Percentiles rank a stretch among this genome's conserved stretches.
phyloP scores from a whole-genome alignment of 2,329 filamentous ascomycete genomes.

The Paraphoma sp. region DNA sequence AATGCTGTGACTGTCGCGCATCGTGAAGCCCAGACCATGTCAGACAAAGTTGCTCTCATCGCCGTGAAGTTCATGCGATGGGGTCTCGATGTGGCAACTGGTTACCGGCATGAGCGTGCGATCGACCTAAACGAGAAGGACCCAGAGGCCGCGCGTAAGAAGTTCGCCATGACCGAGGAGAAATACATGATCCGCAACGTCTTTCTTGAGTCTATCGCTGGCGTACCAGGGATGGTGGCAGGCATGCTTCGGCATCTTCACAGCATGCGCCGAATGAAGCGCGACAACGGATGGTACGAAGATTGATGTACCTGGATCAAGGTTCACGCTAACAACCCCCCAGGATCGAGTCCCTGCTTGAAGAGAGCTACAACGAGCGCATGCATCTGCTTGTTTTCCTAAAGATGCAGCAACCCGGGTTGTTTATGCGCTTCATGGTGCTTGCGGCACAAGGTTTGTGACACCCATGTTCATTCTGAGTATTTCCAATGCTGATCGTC shows the following conservation, averaged over 20 bases:
- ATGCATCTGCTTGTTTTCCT: slow-evolving; percentile 95
- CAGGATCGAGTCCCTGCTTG: slow-evolving; percentile 88
- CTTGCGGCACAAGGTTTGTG: slow-evolving; percentile 78
- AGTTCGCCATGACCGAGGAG: slow-evolving; percentile 75
- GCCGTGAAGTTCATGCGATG: slow-evolving; percentile 78
- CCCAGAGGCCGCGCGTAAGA: slow-evolving; percentile 62
- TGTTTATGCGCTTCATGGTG: slow-evolving; percentile 92
- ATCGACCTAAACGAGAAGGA: slow-evolving; percentile 46
- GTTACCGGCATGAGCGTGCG: slow-evolving; percentile 74
- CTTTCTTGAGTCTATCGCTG: slow-evolving; percentile 93
- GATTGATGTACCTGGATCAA: not conserved
- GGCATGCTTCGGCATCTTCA: slow-evolving; percentile 91
- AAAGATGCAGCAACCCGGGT: slow-evolving; percentile 84
- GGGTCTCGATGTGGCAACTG: slow-evolving; percentile 82
- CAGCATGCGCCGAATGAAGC: slow-evolving; percentile 82
- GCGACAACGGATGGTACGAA: slow-evolving; percentile 83
- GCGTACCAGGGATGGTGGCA: slow-evolving; percentile 95
- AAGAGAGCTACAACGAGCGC: slow-evolving; percentile 90
- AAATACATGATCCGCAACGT: slow-evolving; percentile 92
- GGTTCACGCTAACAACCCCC: slow-evolving; percentile 9
- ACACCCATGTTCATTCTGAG: not conserved
- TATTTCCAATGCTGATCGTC: not conserved
- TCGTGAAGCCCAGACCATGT: slow-evolving; percentile 72
- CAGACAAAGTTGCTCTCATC: slow-evolving; percentile 80
- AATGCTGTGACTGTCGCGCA: slow-evolving; percentile 75